phyloP scores from a whole-genome alignment of 106 monocot genomes.

The Acorus gramineus region DNA sequence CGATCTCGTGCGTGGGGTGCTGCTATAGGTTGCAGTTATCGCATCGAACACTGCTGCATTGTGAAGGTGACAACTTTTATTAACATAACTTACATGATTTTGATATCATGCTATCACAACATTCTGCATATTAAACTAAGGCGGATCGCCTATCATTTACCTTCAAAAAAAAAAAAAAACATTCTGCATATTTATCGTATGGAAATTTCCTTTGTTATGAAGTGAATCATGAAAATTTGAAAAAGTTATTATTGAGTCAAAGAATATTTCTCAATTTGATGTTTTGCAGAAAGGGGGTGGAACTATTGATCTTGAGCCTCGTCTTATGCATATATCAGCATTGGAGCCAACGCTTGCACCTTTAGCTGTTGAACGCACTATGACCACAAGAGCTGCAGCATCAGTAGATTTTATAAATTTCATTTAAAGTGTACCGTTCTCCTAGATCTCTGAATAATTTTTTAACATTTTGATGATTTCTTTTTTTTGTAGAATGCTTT shows the following conservation, averaged over 20 bases:
- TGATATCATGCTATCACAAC: no score
- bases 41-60: constrained; percentile 68
- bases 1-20: constrained; percentile 92
- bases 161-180: no score
- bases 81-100: no score
- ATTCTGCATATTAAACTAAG: no score
- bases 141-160: no score
- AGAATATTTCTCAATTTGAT: background rate
- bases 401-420: constrained; percentile 31
- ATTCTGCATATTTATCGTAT: no score
- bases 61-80: constrained; percentile 42
- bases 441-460: background rate
- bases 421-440: background rate
- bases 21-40: constrained; percentile 74
- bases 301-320: constrained; percentile 74
- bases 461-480: background rate
- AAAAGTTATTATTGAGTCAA: no score
- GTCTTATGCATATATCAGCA: constrained; percentile 62
- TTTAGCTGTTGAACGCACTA: constrained; percentile 69
- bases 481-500: constrained; percentile 60
- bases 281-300: constrained; percentile 86
- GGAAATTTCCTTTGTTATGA: no score
- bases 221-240: no score
- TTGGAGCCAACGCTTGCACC: constrained; percentile 90
- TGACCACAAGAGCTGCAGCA: constrained; percentile 87